Evolutionary conservation across 345 rosid species (phyloP), one percentile per base, ranked within the genome.

Genomic region (Turritis glabra): DNA sequence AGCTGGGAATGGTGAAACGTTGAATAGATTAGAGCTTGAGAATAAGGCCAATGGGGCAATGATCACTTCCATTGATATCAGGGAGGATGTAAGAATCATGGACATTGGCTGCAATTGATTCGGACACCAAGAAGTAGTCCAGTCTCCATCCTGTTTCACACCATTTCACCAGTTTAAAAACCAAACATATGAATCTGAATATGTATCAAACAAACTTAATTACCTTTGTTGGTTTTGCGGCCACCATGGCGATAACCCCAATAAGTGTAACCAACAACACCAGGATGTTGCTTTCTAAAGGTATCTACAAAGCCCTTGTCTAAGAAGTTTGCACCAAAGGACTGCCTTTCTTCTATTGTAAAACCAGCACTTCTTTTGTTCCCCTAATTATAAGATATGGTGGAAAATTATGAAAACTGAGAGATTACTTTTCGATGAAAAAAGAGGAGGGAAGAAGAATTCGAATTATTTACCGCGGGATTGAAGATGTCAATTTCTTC

Each of bases 341-440:
- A 91, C 68, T 91, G 69, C 66, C 97, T 87, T 80, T 91, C 96
- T 81, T 94, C 97, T 61, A 72, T 79, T 33, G 98, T 91, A 70
- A 88, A 94, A 60, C 95, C 98, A 69, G 97, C 98, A 76, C 95
- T 94, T 80, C 96, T 86, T 82, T 75, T 91, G 78, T 90, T 94
- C 76, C 98, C 98, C 98, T 94, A 67, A 11, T 37, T 32, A 58
- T 14, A 51, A 48, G 4, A 15, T 50, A 38, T 57, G 33, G 38
- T 19, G 19, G 17, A 48, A 72, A 54, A 35, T 38, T 17, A 35
- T 8, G 23, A 68, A 71, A 67, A 78, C 50, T 4, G 6, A 71
- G 67, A 77, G 37, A 44, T 18, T 62, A 13, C 41, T 14, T 21
- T 69, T 54, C 65, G 8, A 46, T 11, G 19, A 69, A 32, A 26